Evolutionary conservation across 768 basidiomycete species (phyloP).

Genomic region (Udeniomyces megalosporus): DNA sequence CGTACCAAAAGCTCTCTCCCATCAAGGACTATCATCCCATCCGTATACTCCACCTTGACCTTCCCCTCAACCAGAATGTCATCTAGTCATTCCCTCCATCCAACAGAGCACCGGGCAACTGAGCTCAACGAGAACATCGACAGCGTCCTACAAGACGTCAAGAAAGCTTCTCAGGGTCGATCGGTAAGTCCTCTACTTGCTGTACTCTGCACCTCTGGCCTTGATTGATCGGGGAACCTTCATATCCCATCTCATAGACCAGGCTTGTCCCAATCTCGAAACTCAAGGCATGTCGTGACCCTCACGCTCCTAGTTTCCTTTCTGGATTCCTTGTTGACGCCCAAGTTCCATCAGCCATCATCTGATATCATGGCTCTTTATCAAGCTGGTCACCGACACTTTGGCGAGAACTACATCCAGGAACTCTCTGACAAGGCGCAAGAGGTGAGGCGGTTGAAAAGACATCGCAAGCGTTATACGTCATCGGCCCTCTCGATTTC

Average conservation of each 20-base stretch:
- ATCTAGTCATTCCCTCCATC: no score
- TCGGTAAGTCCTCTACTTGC: background rate
- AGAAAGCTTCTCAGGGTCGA: background rate
- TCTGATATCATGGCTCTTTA: slow-evolving; percentile 73
- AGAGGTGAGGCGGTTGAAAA: slow-evolving; percentile 35
- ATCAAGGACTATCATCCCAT: no score
- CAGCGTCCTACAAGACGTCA: slow-evolving; percentile 23
- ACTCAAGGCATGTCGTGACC: background rate
- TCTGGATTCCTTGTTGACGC: no score
- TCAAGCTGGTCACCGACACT: slow-evolving; percentile 54
- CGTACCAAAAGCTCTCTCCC: no score
- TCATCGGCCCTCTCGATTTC: background rate
- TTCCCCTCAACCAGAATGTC: no score
- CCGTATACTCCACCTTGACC: no score
- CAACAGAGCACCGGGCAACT: slow-evolving; percentile 22
- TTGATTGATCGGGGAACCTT: background rate
- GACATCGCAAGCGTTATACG: background rate
- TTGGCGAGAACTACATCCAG: slow-evolving; percentile 95
- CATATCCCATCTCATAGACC: slow-evolving; percentile 2
- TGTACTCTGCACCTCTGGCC: background rate
- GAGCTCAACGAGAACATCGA: slow-evolving; percentile 29
- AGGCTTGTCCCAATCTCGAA: background rate
- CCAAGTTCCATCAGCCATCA: slow-evolving; percentile 47
- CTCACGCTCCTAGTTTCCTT: no score
- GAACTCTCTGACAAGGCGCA: slow-evolving; percentile 76